Base-by-base conservation (phyloP, 257 asterid species). In the Nicotiana tomentosiformis region DNA sequence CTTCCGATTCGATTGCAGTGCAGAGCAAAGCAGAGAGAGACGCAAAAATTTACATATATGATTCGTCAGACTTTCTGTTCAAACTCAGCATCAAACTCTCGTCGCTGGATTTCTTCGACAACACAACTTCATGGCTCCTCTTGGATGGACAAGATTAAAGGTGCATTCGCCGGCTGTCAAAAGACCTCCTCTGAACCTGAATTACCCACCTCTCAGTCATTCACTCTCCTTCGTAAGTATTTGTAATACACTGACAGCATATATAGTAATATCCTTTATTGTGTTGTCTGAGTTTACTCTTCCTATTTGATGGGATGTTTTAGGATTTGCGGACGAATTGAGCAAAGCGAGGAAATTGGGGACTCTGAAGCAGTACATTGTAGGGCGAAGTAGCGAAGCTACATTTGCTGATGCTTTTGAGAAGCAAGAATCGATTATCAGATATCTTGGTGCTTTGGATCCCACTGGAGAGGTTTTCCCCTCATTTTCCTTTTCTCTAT, bases 61-160 rank as follows among this genome's bases (percentile, higher is more conserved):
- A 74, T 74, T 74, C 61, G 79, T 74, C 23, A 3, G 79, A 46
- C 26, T 23, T 49, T 12, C 78, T 70, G 0, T 57, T 70, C 35
- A 43, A 43, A 70, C 26, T 49, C 79, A 72, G 6, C 57, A 69
- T 72, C 78, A 20, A 72, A 30, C 14, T 72, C 77, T 37, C 85
- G 80, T 78, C 97, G 98, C 39, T 58, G 85, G 88, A 90, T 95
- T 81, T 88, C 93, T 84, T 85, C 93, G 72, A 88, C 97, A 69
- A 32, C 95, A 66, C 90, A 84, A 70, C 93, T 91, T 78, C 86
- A 86, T 64, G 88, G 64, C 55, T 91, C 76, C 55, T 91, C 99
- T 84, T 95, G 99, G 99, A 85, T 92, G 88, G 91, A 93, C 90
- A 93, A 88, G 89, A 79, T 95, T 88, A 95, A 94, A 85, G 93